Conservation (phyloP, 352 stramenopile genomes). For the Phytophthora cactorum region DNA sequence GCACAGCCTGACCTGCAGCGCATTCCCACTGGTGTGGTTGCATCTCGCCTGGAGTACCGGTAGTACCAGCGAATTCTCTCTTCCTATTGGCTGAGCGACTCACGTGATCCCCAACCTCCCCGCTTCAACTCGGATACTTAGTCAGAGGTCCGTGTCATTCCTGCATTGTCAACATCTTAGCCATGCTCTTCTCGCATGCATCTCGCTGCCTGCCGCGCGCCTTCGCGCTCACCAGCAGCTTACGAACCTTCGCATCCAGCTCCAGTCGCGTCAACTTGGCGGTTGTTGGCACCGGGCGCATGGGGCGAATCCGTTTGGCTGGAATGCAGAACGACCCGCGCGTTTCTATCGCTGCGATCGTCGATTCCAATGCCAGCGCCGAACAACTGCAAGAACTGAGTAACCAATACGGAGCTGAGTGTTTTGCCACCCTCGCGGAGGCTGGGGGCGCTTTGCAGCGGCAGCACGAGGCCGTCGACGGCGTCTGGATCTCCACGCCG, state of each 20-base stretch:
- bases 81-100: slow-evolving; percentile 6
- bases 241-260: slow-evolving; percentile 18
- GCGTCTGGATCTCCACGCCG: slow-evolving; percentile 79
- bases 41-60: background rate
- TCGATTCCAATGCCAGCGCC: slow-evolving; percentile 48
- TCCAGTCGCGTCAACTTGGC: slow-evolving; percentile 52
- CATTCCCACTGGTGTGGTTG: background rate
- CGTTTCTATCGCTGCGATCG: slow-evolving; percentile 63
- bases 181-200: slow-evolving; percentile 24
- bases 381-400: slow-evolving; percentile 34
- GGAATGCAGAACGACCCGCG: slow-evolving; percentile 61
- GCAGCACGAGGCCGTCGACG: slow-evolving; percentile 40
- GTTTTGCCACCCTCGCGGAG: slow-evolving; percentile 45
- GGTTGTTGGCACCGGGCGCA: slow-evolving; percentile 76
- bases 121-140: slow-evolving; percentile 20
- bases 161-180: slow-evolving; percentile 9
- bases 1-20: no score
- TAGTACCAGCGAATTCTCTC: background rate
- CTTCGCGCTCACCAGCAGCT: background rate
- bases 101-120: slow-evolving; percentile 4
- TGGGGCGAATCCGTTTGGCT: slow-evolving; percentile 74
- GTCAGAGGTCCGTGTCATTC: slow-evolving; percentile 6
- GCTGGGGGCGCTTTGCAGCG: slow-evolving; percentile 30
- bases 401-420: slow-evolving; percentile 50
- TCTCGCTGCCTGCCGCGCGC: slow-evolving; percentile 21